Base-by-base conservation (phyloP, 257 asterid species). In the Solanum virginianum region DNA sequence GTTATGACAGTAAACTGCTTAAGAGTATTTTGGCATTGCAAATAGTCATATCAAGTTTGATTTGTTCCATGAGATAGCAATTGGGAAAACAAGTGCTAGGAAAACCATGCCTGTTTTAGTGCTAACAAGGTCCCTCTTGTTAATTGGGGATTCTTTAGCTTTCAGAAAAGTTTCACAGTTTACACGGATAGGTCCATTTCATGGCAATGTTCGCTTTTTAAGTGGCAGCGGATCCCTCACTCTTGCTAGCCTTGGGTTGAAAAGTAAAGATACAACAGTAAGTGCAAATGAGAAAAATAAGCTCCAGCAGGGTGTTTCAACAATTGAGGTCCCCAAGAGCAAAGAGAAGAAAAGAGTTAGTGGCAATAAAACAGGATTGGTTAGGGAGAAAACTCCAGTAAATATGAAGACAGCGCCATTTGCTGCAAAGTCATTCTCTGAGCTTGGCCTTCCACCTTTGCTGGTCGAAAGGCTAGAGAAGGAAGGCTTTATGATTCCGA, bases 401-500 rank as follows among this genome's bases (percentile, higher is more conserved):
- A 97, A 92, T 71, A 7, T 88, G 71, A 91, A 86, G 83, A 89
- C 90, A 16, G 98, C 90, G 83, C 98, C 97, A 24, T 96, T 95
- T 86, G 92, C 98, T 60, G 97, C 94, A 3, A 66, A 92, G 83
- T 91, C 97, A 14, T 97, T 97, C 89, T 90, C 95, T 7, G 99
- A 95, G 90, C 97, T 95, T 51, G 98, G 98, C 70, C 90, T 97
- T 54, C 96, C 98, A 13, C 95, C 91, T 11, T 89, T 87, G 26
- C 85, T 97, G 86, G 91, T 97, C 14, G 94, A 91, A 82, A 94
- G 94, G 90, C 87, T 97, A 68, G 98, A 92, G 90, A 89, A 87
- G 80, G 98, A 91, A 92, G 99, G 99, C 51, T 97, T 85, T 83
- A 85, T 86, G 10, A 91, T 86, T 81, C 99, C 99, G 6, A 97